phyloP scores from a whole-genome alignment of 495 filamentous ascomycete species.

The Aspergillus coremiiformis region DNA sequence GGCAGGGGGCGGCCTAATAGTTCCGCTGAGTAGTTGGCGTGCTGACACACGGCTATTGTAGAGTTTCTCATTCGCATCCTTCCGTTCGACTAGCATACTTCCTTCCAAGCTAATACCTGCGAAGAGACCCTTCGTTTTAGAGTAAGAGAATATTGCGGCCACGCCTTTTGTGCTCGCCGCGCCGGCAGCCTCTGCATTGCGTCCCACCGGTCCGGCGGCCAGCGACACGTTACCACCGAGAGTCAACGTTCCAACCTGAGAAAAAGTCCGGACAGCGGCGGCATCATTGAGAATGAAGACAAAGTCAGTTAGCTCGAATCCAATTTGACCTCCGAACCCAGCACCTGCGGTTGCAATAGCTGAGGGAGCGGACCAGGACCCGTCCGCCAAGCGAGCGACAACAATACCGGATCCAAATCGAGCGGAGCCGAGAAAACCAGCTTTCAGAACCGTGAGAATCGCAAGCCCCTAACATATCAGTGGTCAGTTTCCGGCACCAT shows the following conservation, averaged over 20 bases:
- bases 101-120: conserved; percentile 94
- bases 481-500: conserved; percentile 6
- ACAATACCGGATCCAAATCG: conserved; percentile 92
- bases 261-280: conserved; percentile 86
- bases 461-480: conserved; percentile 68
- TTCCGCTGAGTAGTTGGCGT: conserved; percentile 70
- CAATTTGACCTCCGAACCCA: conserved; percentile 94
- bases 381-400: conserved; percentile 85
- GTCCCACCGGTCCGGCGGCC: conserved; percentile 84
- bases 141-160: conserved; percentile 90
- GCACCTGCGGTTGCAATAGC: conserved; percentile 87
- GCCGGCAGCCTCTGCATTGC: conserved; percentile 94
- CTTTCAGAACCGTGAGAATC: conserved; percentile 90
- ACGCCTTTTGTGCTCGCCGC: conserved; percentile 86
- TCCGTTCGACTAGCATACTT: conserved; percentile 80
- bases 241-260: conserved; percentile 82
- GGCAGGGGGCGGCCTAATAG: conserved; percentile 67
- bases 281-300: conserved; percentile 97
- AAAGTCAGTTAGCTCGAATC: conserved; percentile 95
- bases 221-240: conserved; percentile 95
- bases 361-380: conserved; percentile 87
- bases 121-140: conserved; percentile 94
- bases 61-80: conserved; percentile 93
- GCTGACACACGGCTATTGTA: conserved; percentile 80
- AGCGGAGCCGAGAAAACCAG: conserved; percentile 87